Evolutionary conservation across 1,139 yeast species (phyloP).

Genomic region (Diutina pseudorugosa): DNA sequence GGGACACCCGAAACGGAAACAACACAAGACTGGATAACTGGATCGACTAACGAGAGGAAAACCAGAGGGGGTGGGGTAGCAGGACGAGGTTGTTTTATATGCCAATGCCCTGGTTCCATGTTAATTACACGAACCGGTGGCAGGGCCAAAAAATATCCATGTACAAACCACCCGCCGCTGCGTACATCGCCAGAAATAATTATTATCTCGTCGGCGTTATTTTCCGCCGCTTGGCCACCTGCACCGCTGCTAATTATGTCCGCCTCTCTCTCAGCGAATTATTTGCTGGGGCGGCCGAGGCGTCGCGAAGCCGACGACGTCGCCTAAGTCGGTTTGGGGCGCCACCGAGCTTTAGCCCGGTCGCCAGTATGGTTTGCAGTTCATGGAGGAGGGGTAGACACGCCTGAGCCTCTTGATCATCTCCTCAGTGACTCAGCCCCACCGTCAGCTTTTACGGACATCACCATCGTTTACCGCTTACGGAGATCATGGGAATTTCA

Average conservation of each 20-base stretch:
- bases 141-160: neutral
- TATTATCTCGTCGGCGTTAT: neutral
- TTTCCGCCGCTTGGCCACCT: neutral
- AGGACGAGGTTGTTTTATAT: neutral
- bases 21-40: too few species aligned
- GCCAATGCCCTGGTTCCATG: neutral
- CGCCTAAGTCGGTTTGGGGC: neutral
- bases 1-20: neutral
- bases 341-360: too few species aligned
- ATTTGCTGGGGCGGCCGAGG: neutral
- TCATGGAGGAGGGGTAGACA: too few species aligned
- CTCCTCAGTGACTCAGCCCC: too few species aligned
- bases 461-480: too few species aligned
- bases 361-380: too few species aligned
- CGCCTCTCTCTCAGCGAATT: neutral
- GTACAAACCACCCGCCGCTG: neutral
- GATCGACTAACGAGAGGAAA: too few species aligned
- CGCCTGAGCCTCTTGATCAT: too few species aligned
- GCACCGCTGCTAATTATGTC: neutral
- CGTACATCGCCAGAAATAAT: neutral
- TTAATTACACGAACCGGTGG: slow-evolving; percentile 1
- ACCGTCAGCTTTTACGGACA: too few species aligned
- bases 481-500: too few species aligned
- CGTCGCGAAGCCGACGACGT: neutral
- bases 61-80: too few species aligned